Evolutionary conservation across 441 rosid species (phyloP).

Genomic region (Gossypium aridum): DNA sequence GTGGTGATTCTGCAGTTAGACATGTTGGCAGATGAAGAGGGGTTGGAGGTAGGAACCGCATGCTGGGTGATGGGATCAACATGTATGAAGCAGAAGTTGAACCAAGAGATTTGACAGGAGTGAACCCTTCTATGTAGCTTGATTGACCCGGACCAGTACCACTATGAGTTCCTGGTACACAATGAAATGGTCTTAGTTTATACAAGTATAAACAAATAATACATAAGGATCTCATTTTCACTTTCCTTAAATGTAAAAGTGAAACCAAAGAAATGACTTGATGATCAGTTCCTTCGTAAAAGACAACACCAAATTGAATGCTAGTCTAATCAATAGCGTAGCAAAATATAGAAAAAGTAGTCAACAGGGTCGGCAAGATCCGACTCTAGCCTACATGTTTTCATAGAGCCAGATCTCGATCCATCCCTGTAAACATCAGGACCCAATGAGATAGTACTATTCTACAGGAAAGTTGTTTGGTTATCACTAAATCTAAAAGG

Average conservation of each 20-base stretch:
- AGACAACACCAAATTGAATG: not conserved
- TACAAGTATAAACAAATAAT: not conserved
- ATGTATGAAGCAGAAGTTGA: conserved; percentile 80
- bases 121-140: conserved; percentile 78
- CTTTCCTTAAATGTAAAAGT: not conserved
- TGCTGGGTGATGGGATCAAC: conserved; percentile 90
- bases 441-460: not conserved
- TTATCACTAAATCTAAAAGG: not conserved
- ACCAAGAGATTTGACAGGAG: conserved; percentile 92
- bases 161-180: conserved; percentile 61
- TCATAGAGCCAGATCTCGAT: not conserved
- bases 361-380: not conserved
- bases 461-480: not conserved
- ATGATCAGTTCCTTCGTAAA: not conserved
- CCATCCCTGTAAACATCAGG: not conserved
- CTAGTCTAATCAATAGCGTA: not conserved
- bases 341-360: not conserved
- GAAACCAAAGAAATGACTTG: not conserved
- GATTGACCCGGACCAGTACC: conserved; percentile 39
- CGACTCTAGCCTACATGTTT: not conserved
- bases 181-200: conserved; percentile 1
- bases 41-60: conserved; percentile 91
- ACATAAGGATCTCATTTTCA: not conserved
- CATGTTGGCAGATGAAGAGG: conserved; percentile 97
- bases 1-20: conserved; percentile 98